Conservation (phyloP, 345 rosid genomes). For the Toxicodendron radicans region DNA sequence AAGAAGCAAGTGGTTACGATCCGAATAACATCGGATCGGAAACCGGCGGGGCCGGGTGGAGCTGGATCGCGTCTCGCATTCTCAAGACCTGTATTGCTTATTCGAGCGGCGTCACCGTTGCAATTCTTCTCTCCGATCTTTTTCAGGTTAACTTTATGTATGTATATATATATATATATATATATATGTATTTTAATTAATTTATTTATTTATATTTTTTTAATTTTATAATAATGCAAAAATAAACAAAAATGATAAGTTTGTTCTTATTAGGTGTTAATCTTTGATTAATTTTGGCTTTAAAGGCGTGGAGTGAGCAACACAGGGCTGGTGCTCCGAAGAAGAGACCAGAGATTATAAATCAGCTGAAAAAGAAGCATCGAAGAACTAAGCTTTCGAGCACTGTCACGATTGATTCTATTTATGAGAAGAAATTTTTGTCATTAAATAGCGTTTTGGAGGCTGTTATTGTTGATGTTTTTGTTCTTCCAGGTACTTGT, state of each 20-base stretch:
- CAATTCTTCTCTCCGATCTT: conserved; percentile 81
- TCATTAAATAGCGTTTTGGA: conserved; percentile 73
- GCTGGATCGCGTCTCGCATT: conserved; percentile 76
- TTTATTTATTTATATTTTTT: too few relatives aligned
- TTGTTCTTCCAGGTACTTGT: conserved; percentile 68
- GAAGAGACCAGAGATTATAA: conserved; percentile 66
- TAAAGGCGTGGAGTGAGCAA: conserved; percentile 80
- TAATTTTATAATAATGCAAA: too few relatives aligned
- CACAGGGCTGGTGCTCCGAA: conserved; percentile 49
- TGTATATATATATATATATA: too few relatives aligned
- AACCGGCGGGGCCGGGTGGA: conserved; percentile 65
- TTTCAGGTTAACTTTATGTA: conserved; percentile 52
- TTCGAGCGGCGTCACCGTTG: conserved; percentile 90
- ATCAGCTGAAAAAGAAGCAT: conserved; percentile 63
- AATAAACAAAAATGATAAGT: too few relatives aligned
- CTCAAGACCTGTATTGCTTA: conserved; percentile 77
- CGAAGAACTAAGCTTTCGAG: conserved; percentile 67
- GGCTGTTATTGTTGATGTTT: conserved; percentile 66
- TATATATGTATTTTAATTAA: too few relatives aligned
- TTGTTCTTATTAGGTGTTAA: neutral
- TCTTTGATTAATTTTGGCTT: neutral
- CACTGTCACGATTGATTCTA: conserved; percentile 73
- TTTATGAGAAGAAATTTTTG: conserved; percentile 80
- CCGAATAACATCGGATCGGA: conserved; percentile 23
- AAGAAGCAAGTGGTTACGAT: conserved; percentile 22